Conservation (phyloP, 305 asterid species). For the Nicotiana rustica region DNA sequence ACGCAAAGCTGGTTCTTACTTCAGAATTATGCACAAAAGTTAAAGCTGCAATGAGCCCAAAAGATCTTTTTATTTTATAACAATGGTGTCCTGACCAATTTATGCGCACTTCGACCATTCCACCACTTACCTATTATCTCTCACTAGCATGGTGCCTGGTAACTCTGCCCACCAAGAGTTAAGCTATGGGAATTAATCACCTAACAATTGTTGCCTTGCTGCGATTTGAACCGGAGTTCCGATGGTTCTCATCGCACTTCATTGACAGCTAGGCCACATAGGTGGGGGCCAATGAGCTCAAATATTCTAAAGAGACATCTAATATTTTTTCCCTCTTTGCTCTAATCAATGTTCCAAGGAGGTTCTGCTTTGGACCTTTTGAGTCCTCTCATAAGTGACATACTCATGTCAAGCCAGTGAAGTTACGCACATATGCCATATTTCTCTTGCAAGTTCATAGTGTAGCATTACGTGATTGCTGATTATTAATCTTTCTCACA, state of each 20-base stretch:
- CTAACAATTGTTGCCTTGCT: background rate
- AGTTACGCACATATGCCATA: background rate
- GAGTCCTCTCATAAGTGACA: constrained; percentile 7
- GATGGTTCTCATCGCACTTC: background rate
- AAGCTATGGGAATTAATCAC: background rate
- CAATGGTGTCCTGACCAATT: background rate
- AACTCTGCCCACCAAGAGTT: background rate
- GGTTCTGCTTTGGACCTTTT: background rate
- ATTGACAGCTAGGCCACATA: background rate
- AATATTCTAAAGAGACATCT: constrained; percentile 1
- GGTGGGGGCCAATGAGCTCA: constrained; percentile 4
- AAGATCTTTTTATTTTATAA: background rate
- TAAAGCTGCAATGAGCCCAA: background rate
- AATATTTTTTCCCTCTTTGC: background rate
- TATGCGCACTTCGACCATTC: background rate
- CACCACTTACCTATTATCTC: background rate
- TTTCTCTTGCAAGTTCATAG: background rate
- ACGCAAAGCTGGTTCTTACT: background rate
- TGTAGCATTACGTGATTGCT: background rate
- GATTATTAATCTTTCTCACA: background rate
- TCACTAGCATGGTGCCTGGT: background rate
- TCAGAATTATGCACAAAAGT: background rate
- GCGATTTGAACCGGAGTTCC: background rate
- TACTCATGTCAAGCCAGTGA: background rate
- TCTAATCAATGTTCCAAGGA: background rate